Evolutionary conservation across 139 green algal species (phyloP).

Genomic region (Chlamydomonas schloesseri): DNA sequence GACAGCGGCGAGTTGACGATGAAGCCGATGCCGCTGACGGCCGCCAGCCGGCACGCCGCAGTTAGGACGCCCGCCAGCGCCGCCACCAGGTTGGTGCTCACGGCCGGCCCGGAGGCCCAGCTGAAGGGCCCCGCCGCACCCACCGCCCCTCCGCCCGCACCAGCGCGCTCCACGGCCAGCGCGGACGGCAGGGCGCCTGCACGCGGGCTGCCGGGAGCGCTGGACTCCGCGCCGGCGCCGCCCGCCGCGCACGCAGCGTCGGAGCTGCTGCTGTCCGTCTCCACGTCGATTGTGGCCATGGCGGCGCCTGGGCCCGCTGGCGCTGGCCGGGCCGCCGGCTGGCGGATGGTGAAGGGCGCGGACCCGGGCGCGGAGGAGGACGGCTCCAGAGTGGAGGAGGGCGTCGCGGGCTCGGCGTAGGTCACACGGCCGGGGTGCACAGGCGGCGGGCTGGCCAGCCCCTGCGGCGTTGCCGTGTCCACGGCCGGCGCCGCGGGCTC

Average conservation of each 20-base stretch:
- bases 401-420: background rate
- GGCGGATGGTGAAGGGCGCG: background rate
- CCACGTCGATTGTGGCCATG: constrained; percentile 42
- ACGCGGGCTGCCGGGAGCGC: too few species aligned
- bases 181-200: too few species aligned
- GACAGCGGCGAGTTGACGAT: constrained; percentile 38
- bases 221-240: too few species aligned
- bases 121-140: background rate
- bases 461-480: background rate
- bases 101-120: too few species aligned
- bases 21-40: constrained; percentile 31
- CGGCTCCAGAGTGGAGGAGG: background rate
- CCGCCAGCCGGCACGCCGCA: constrained; percentile 23
- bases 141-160: background rate
- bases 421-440: constrained; percentile 13
- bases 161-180: too few species aligned
- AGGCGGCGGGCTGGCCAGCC: background rate
- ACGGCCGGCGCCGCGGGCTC: background rate
- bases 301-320: background rate
- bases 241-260: background rate
- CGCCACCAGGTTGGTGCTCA: constrained; percentile 29
- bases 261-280: background rate
- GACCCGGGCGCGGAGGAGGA: background rate
- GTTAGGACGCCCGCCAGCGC: constrained; percentile 19
- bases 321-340: background rate